Evolutionary conservation across 2,329 filamentous ascomycete species (phyloP).

Genomic region (Sphaerulina musiva): DNA sequence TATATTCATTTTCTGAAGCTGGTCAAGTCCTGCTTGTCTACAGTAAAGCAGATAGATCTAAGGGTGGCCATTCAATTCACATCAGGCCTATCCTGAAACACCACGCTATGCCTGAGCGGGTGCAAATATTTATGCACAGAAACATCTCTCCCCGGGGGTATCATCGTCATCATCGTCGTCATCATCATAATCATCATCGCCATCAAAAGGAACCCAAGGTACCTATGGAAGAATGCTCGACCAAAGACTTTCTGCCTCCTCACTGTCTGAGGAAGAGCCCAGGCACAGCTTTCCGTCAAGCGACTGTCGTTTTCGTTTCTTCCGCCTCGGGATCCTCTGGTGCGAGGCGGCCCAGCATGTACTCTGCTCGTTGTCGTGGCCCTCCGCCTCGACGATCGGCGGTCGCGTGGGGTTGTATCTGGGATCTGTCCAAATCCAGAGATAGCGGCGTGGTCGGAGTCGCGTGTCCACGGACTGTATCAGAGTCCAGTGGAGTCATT

Average conservation of each 20-base stretch:
- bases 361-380: constrained; percentile 39
- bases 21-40: neutral
- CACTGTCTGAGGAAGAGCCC: constrained; percentile 27
- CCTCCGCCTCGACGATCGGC: constrained; percentile 39
- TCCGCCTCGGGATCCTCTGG: constrained; percentile 29
- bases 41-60: no score
- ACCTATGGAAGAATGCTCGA: constrained; percentile 3
- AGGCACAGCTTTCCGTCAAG: constrained; percentile 29
- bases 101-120: neutral
- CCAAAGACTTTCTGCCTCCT: neutral
- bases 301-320: constrained; percentile 22
- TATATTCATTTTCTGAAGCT: neutral
- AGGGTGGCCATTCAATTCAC: neutral
- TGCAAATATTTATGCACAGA: constrained; percentile 4
- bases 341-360: constrained; percentile 35
- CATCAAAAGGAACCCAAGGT: constrained; percentile 3
- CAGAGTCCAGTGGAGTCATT: constrained; percentile 16
- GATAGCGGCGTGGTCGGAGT: constrained; percentile 1
- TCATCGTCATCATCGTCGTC: no score
- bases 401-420: constrained; percentile 15
- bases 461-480: neutral
- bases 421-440: neutral
- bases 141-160: neutral
- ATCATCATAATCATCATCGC: neutral
- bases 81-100: neutral